phyloP scores from a whole-genome alignment of 805 yeast species.

The Metschnikowia lochheadii region DNA sequence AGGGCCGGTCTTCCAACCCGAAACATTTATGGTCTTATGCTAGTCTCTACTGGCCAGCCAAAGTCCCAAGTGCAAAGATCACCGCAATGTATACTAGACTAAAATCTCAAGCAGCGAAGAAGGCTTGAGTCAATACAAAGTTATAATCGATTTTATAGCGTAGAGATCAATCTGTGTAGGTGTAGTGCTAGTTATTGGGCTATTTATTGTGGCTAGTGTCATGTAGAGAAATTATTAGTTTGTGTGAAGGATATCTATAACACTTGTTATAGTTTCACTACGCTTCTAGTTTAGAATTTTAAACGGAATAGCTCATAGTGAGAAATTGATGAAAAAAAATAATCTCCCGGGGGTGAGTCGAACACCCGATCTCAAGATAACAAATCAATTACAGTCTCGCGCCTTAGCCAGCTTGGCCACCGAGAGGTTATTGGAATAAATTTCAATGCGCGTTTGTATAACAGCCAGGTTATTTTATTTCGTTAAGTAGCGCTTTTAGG shows the following conservation, averaged over 20 bases:
- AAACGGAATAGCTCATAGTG: too few species aligned
- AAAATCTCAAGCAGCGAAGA: constrained; percentile 23
- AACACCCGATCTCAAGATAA: constrained; percentile 43
- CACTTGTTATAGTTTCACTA: too few species aligned
- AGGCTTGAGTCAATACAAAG: constrained; percentile 2
- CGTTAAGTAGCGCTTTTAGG: too few species aligned
- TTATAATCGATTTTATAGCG: neutral
- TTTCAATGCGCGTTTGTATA: too few species aligned
- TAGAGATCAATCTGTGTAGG: too few species aligned
- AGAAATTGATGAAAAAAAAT: constrained; percentile 8
- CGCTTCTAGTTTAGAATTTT: neutral
- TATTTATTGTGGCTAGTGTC: too few species aligned
- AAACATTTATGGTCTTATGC: constrained; percentile 85
- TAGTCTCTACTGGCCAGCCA: constrained; percentile 81
- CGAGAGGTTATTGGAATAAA: constrained; percentile 21
- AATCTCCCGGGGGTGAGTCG: constrained; percentile 44
- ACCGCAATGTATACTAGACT: constrained; percentile 71
- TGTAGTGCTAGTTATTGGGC: too few species aligned
- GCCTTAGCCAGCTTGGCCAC: constrained; percentile 45
- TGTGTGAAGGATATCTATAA: too few species aligned
- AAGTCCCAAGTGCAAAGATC: constrained; percentile 70
- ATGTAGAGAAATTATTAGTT: too few species aligned
- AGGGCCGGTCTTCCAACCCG: constrained; percentile 32
- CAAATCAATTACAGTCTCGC: constrained; percentile 40
- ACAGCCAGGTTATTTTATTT: too few species aligned